Percentiles rank a stretch among this genome's conserved stretches.
phyloP scores from a whole-genome alignment of 352 stramenopile species.

The Elongisporangium undulatum region DNA sequence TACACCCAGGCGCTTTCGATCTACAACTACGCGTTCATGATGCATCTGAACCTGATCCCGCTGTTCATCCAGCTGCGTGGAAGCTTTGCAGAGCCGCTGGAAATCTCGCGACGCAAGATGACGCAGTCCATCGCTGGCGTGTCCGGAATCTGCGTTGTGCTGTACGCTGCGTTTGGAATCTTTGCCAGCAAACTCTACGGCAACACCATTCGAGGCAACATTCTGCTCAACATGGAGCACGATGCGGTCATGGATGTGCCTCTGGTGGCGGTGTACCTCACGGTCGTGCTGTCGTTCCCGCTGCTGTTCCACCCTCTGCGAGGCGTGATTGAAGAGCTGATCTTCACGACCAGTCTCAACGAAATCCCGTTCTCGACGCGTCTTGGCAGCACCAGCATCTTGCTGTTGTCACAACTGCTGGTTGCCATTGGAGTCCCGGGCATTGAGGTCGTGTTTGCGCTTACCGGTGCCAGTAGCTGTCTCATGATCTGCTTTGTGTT shows the following conservation, averaged over 20 bases:
- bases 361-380: conserved; percentile 47
- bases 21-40: conserved; percentile 86
- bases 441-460: conserved; percentile 64
- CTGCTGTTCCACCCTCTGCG: conserved; percentile 72
- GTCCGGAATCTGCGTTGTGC: conserved; percentile 44
- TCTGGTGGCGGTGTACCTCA: conserved; percentile 64
- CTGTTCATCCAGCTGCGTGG: conserved; percentile 68
- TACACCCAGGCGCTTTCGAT: conserved; percentile 60
- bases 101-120: conserved; percentile 45
- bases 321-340: conserved; percentile 51
- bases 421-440: conserved; percentile 52
- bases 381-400: conserved; percentile 37
- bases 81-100: conserved; percentile 46
- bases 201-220: conserved; percentile 52
- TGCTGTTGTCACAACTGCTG: conserved; percentile 54
- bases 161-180: conserved; percentile 58
- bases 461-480: conserved; percentile 61
- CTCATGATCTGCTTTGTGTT: conserved; percentile 79
- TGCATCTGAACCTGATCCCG: conserved; percentile 77
- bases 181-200: conserved; percentile 53
- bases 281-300: conserved; percentile 68
- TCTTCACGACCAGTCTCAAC: conserved; percentile 37
- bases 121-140: conserved; percentile 43
- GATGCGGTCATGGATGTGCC: conserved; percentile 65
- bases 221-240: conserved; percentile 77